Evolutionary conservation across 2,329 filamentous ascomycete genomes (phyloP), one percentile per base, ranked within the genome.

Genomic region (Trichoderma koningiopsis): DNA sequence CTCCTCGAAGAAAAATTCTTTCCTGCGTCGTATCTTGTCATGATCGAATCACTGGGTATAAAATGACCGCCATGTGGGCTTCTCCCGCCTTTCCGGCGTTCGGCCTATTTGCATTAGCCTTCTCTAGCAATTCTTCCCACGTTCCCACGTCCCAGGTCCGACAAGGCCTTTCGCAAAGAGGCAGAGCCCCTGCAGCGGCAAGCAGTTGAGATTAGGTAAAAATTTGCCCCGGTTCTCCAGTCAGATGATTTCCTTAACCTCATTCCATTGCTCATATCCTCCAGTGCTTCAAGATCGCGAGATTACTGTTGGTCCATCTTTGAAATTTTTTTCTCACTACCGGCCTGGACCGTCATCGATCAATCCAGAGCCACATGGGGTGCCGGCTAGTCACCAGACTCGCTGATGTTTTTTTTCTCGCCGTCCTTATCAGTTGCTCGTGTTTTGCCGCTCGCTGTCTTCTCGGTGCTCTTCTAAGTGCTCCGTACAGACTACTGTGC

Each of bases 131-230:
- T 27, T 49, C 31, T 61, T 53, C 47, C 65, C 55, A 68, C 35
- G 55, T 67, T 67, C 35, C 64, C 56, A 65, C 53, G 55, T 11
- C 57, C 63, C 58, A 63, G 59, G 58, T 63, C 57, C 49, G 14
- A 49, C 27, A 29, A 60, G 55, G 47, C 59, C 37, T 13, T 55
- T 14, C 22, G 43, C 43, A 55, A 13, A 47, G 35, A 22, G 22
- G 19, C 16, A 40, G 22, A 37, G 37, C 58, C 58, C 66, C 61
- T 69, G 70, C 73, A 72, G 73, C 75, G 71, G 53, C 63, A 49
- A 61, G 64, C 73, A 74, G 74, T 77, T 74, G 73, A 70, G 72
- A 79, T 79, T 79, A 79, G 74, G 77, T 79, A 79, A 79, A 77
- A 77, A 72, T 76, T 77, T 78, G 75, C 72, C 71, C 68, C 70